Base-by-base conservation (phyloP, 2,329 filamentous ascomycete species). In the Claviceps digitariae region DNA sequence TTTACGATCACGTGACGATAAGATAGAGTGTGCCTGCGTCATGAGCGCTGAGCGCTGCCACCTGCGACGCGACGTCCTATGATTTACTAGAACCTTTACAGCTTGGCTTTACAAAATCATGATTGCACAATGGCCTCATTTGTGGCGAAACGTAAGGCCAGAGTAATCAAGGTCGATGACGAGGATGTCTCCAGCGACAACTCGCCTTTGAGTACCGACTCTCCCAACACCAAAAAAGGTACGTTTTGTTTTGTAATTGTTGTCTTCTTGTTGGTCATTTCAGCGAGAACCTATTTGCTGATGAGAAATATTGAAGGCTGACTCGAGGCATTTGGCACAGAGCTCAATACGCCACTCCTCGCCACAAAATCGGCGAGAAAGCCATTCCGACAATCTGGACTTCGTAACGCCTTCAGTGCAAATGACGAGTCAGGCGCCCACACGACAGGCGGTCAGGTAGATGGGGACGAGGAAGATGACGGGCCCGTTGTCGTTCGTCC, bases 101-200 rank as follows among this genome's bases (percentile, higher is more conserved):
- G 17, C 23, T 21, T 38, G 27, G 6, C 8, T 27, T 2, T 15
- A 23, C 9, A 48, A 8, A 47, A 56, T 51, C 54, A 56, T 31
- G 54, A 40, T 57, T 48, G 10, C 58, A 69, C 54, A 13, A 81
- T 81, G 77, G 77, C 72, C 58, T 68, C 75, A 6, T 83, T 83
- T 54, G 72, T 71, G 4, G 67, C 73, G 1, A 83, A 80, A 61
- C 71, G 80, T 58, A 90, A 93, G 60, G 83, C 87, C 48, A 84
- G 87, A 59, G 86, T 90, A 62, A 86, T 95, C 60, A 84, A 82
- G 48, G 74, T 81, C 0, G 74, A 81, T 44, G 86, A 88, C 46
- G 81, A 83, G 13, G 82, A 87, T 3, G 83, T 83, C 1, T 49
- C 54, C 1, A 50, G 53, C 2, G 51, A 57, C 4, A 55, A 57